Conservation (phyloP, 805 yeast genomes). For the Saccharomycopsis lassenensis region DNA sequence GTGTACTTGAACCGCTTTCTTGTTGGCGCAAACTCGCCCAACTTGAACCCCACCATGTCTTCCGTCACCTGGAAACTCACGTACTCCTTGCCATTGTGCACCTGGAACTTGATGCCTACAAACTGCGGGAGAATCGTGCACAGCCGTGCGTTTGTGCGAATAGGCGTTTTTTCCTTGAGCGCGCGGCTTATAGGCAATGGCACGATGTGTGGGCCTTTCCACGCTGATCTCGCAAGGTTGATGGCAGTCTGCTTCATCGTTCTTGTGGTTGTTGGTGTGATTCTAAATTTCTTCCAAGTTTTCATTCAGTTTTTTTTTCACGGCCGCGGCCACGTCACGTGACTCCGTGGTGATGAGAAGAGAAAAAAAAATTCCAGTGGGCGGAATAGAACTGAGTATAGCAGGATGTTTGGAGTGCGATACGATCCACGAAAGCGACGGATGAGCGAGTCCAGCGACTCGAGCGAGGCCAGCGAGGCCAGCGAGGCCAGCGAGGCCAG, state of each 20-base stretch:
- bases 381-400: too few relatives aligned
- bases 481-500: too few relatives aligned
- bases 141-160: slow-evolving; percentile 90
- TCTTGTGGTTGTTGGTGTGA: neutral
- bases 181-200: slow-evolving; percentile 92
- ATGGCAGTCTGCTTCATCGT: slow-evolving; percentile 31
- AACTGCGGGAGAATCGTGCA: slow-evolving; percentile 94
- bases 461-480: too few relatives aligned
- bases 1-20: slow-evolving; percentile 81
- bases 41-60: slow-evolving; percentile 92
- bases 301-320: neutral
- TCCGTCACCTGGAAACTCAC: slow-evolving; percentile 80
- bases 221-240: slow-evolving; percentile 40
- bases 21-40: slow-evolving; percentile 94
- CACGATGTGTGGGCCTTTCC: slow-evolving; percentile 85
- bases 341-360: too few relatives aligned
- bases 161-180: slow-evolving; percentile 65
- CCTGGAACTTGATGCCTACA: slow-evolving; percentile 88
- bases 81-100: slow-evolving; percentile 93
- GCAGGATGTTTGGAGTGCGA: neutral
- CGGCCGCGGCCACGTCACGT: too few relatives aligned
- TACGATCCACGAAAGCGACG: neutral
- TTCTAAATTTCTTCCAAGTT: neutral
- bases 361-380: too few relatives aligned
- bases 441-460: too few relatives aligned